Conservation (phyloP, 805 yeast genomes). For the Yarrowia bubula region DNA sequence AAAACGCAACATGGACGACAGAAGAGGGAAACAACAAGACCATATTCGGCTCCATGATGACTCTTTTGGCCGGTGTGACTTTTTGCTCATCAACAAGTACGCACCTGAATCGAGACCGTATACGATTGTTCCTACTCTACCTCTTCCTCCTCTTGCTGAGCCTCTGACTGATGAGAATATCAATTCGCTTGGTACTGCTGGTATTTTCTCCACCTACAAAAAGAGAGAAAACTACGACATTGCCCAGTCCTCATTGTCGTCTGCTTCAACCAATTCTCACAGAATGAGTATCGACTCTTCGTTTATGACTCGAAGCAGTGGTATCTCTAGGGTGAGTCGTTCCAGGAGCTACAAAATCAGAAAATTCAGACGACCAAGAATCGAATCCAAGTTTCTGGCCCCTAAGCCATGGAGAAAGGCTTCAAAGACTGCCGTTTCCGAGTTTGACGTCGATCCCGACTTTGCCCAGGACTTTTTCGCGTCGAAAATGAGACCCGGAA, state of each 20-base stretch:
- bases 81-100: slow-evolving; percentile 58
- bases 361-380: not conserved
- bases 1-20: slow-evolving; percentile 48
- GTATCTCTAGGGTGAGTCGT: not conserved
- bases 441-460: slow-evolving; percentile 3
- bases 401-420: slow-evolving; percentile 21
- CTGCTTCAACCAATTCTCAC: slow-evolving; percentile 20
- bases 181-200: slow-evolving; percentile 8
- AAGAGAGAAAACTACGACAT: slow-evolving; percentile 10
- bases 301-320: slow-evolving; percentile 18
- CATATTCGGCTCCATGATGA: slow-evolving; percentile 74
- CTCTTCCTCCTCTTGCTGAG: slow-evolving; percentile 55
- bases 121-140: slow-evolving; percentile 49
- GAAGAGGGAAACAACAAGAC: slow-evolving; percentile 54
- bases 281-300: slow-evolving; percentile 4
- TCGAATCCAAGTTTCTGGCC: slow-evolving; percentile 6
- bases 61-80: slow-evolving; percentile 77
- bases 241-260: slow-evolving; percentile 11
- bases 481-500: slow-evolving; percentile 10
- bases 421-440: slow-evolving; percentile 4
- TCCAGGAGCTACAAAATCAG: slow-evolving; percentile 4
- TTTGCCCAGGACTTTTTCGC: slow-evolving; percentile 21
- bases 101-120: slow-evolving; percentile 51
- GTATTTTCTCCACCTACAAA: slow-evolving; percentile 14
- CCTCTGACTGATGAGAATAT: slow-evolving; percentile 21